Base-by-base conservation (phyloP, 148 eudicot genomes). In the Fallopia convolvulus region DNA sequence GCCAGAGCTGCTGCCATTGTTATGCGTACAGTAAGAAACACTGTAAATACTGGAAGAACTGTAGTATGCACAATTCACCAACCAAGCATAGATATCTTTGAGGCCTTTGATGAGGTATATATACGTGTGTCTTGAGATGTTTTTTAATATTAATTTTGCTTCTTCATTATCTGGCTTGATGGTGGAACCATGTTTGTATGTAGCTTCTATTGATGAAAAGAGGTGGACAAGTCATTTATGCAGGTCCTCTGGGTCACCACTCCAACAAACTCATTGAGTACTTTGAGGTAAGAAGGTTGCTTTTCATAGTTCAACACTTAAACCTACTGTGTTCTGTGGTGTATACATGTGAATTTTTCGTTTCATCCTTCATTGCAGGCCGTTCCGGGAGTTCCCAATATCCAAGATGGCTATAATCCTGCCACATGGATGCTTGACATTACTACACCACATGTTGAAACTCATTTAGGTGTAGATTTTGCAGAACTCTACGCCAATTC, bases 1-100 rank as follows among this genome's bases (percentile, higher is more conserved):
- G 97, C 98, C 4, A 86, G 98, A 87, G 97, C 97, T 77, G 97
- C 98, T 66, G 98, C 98, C 47, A 93, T 90, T 76, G 97, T 93
- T 18, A 93, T 93, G 96, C 85, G 92, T 17, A 86, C 96, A 32
- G 92, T 91, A 65, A 87, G 98, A 74, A 93, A 91, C 76, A 91
- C 96, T 0, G 96, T 89, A 30, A 89, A 93, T 74, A 93, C 93
- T 1, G 97, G 95, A 32, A 86, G 97, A 84, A 90, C 97, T 74
- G 95, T 93, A 20, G 92, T 92, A 13, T 92, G 97, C 86, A 89
- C 97, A 17, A 92, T 92, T 78, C 94, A 92, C 83, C 95, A 92
- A 75, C 97, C 97, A n/a, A 91, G 97, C 81, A 93, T 93, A 41
- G 92, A 93, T 77, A 91, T 93, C 70, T 93, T 93, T 81, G 97